Evolutionary conservation across 345 rosid species (phyloP).

Genomic region (Sapria himalayana): DNA sequence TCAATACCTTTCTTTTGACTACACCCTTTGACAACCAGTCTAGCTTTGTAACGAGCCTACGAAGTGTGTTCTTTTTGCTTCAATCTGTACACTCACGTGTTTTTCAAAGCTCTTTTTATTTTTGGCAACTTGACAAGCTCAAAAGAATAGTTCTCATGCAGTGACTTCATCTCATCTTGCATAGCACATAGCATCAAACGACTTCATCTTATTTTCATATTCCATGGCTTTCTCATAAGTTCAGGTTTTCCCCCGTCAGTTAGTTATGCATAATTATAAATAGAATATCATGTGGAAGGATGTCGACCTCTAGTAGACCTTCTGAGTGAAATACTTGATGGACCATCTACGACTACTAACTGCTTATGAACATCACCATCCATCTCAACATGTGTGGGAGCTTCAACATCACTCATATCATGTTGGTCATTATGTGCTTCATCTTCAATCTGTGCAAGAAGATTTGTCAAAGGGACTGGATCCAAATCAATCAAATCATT

Average conservation of each 20-base stretch:
- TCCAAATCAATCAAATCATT: too few relatives aligned
- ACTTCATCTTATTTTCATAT: neutral
- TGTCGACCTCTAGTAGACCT: neutral
- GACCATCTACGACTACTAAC: neutral
- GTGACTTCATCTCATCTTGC: neutral
- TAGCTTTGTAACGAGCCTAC: neutral
- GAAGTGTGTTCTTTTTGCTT: neutral
- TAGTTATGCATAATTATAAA: neutral
- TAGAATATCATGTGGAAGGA: neutral
- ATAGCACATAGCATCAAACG: too few relatives aligned
- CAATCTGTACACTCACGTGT: too few relatives aligned
- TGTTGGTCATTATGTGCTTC: too few relatives aligned
- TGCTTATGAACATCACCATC: too few relatives aligned
- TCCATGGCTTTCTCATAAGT: neutral
- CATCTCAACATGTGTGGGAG: too few relatives aligned
- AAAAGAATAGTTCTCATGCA: neutral
- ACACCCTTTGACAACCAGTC: neutral
- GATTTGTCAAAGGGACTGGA: neutral
- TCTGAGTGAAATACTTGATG: neutral
- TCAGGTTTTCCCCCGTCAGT: neutral
- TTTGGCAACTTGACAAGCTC: neutral
- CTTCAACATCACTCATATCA: too few relatives aligned
- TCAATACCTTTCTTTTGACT: neutral
- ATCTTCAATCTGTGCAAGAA: too few relatives aligned
- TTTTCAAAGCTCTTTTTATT: neutral